Evolutionary conservation across 177 flowering plant species (phyloP).

Genomic region (Tripterygium wilfordii): DNA sequence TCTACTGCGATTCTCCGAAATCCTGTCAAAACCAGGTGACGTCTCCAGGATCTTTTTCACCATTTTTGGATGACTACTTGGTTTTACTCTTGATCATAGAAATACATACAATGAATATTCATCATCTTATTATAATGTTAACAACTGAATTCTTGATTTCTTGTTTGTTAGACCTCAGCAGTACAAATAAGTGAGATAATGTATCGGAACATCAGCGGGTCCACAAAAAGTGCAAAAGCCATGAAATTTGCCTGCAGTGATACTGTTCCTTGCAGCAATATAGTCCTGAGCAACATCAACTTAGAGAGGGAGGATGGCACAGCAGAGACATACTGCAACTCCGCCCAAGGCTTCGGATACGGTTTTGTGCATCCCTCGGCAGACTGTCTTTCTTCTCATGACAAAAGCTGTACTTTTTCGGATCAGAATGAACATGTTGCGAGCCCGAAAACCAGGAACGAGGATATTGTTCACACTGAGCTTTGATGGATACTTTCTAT

Average conservation of each 20-base stretch:
- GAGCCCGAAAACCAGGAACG: slow-evolving; percentile 12
- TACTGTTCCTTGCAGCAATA: slow-evolving; percentile 70
- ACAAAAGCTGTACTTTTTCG: slow-evolving; percentile 17
- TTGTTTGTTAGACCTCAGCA: slow-evolving; percentile 51
- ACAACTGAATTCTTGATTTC: background rate
- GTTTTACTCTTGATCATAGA: too few species aligned
- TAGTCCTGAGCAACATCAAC: slow-evolving; percentile 59
- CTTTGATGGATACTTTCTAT: too few species aligned
- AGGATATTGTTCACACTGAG: slow-evolving; percentile 40
- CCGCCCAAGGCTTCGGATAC: slow-evolving; percentile 56
- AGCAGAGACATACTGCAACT: slow-evolving; percentile 72
- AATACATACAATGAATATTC: background rate
- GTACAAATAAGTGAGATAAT: slow-evolving; percentile 65
- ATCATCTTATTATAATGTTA: too few species aligned
- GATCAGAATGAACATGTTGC: slow-evolving; percentile 1
- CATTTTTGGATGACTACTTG: background rate
- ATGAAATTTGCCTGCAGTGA: slow-evolving; percentile 90
- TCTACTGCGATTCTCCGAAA: slow-evolving; percentile 86
- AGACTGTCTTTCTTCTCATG: slow-evolving; percentile 54
- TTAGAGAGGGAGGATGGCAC: slow-evolving; percentile 57
- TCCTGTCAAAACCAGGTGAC: slow-evolving; percentile 74
- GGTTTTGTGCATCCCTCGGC: slow-evolving; percentile 71
- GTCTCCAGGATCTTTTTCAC: background rate
- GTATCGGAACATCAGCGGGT: slow-evolving; percentile 75
- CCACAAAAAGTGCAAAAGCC: slow-evolving; percentile 61